A percentile compares a stretch with the other conserved stretches of the same genome.
Evolutionary conservation across 2,329 filamentous ascomycete genomes (phyloP).

Genomic region (Thielaviopsis musarum): DNA sequence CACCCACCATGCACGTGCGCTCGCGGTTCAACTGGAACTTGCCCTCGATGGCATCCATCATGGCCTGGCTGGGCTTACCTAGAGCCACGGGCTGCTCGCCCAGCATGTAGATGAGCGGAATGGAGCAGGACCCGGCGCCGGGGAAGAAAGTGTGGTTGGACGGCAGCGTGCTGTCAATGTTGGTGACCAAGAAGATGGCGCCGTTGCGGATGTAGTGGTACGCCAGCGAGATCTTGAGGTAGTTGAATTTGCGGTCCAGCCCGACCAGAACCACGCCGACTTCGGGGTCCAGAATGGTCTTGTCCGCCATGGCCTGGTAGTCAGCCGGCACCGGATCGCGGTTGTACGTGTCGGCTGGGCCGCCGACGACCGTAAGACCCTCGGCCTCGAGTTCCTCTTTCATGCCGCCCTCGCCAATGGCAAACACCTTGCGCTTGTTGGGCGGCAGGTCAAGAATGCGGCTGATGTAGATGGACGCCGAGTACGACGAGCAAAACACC

Average conservation of each 20-base stretch:
- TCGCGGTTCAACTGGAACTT: slow-evolving; percentile 79
- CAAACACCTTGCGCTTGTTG: slow-evolving; percentile 82
- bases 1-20: slow-evolving; percentile 88
- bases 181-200: slow-evolving; percentile 81
- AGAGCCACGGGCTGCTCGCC: slow-evolving; percentile 55
- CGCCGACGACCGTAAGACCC: slow-evolving; percentile 64
- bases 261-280: slow-evolving; percentile 82
- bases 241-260: slow-evolving; percentile 88
- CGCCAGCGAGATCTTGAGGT: slow-evolving; percentile 73
- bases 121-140: slow-evolving; percentile 69
- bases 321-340: slow-evolving; percentile 68
- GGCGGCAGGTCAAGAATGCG: slow-evolving; percentile 68
- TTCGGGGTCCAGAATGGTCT: slow-evolving; percentile 63
- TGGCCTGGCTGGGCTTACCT: slow-evolving; percentile 92
- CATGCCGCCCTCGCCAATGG: slow-evolving; percentile 80
- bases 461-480: slow-evolving; percentile 85
- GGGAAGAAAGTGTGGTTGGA: slow-evolving; percentile 72
- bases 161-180: slow-evolving; percentile 79
- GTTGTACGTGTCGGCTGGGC: slow-evolving; percentile 62
- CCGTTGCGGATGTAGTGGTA: slow-evolving; percentile 74
- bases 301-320: slow-evolving; percentile 60
- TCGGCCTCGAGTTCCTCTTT: slow-evolving; percentile 76
- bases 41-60: slow-evolving; percentile 98
- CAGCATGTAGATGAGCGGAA: slow-evolving; percentile 60
- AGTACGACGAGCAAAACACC: slow-evolving; percentile 92